Conservation (phyloP, 2,329 filamentous ascomycete genomes). For the Aureobasidium sp. region DNA sequence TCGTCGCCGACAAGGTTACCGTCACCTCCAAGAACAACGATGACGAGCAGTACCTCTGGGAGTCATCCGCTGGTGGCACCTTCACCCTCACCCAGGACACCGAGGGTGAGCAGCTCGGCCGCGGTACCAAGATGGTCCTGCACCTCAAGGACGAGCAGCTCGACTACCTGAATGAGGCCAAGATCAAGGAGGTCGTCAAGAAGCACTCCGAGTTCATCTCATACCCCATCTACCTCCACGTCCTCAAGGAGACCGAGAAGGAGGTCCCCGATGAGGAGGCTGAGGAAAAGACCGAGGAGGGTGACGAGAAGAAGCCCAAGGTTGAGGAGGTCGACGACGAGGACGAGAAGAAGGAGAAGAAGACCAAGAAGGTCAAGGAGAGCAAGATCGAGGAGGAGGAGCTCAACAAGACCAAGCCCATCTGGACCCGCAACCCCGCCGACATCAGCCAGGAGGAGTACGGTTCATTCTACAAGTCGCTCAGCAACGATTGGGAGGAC, state of each 20-base stretch:
- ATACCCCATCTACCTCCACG: conserved; percentile 99
- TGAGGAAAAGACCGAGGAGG: conserved; percentile 62
- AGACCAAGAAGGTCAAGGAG: conserved; percentile 99
- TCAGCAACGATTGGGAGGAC: conserved; percentile 99
- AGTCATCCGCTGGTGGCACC: conserved; percentile 93
- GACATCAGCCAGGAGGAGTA: conserved; percentile 97
- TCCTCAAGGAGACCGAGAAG: conserved; percentile 97
- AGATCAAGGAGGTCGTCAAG: conserved; percentile 99
- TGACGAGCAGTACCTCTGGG: conserved; percentile 99
- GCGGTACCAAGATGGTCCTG: conserved; percentile 95
- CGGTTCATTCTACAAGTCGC: conserved; percentile 98
- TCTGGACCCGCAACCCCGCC: conserved; percentile 96
- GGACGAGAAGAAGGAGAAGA: conserved; percentile 75
- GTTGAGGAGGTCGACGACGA: conserved; percentile 80
- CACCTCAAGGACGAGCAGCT: conserved; percentile 99
- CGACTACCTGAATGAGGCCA: conserved; percentile 96
- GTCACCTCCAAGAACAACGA: conserved; percentile 99
- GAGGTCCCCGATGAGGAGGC: conserved; percentile 96
- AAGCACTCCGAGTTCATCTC: conserved; percentile 99
- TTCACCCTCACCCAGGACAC: conserved; percentile 90
- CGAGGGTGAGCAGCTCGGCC: conserved; percentile 81
- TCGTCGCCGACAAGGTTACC: conserved; percentile 91
- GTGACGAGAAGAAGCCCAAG: conserved; percentile 90
- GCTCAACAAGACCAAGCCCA: conserved; percentile 99
- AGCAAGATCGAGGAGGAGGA: conserved; percentile 98